Evolutionary conservation across 768 basidiomycete species (phyloP).

Genomic region (Vararia minispora): DNA sequence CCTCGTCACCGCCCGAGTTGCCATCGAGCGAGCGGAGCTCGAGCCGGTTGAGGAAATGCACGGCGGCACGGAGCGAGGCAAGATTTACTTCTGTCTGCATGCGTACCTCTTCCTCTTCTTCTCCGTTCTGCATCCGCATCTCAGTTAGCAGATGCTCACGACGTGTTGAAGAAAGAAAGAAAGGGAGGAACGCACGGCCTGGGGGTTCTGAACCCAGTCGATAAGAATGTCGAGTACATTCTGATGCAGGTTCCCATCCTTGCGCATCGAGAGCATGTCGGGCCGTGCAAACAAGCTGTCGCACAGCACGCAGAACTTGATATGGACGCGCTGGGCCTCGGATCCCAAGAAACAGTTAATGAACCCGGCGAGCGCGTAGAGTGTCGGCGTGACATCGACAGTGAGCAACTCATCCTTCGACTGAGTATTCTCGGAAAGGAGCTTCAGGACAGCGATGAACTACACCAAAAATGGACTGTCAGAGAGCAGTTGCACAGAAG

Average conservation of each 20-base stretch:
- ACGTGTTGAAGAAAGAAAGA: background rate
- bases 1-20: constrained; percentile 49
- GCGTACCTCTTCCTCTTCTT: constrained; percentile 25
- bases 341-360: constrained; percentile 50
- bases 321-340: constrained; percentile 50
- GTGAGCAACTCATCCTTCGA: constrained; percentile 44
- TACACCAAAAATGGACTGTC: constrained; percentile 20
- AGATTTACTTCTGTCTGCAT: constrained; percentile 58
- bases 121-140: too few relatives aligned
- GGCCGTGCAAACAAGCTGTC: constrained; percentile 55
- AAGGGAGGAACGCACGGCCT: constrained; percentile 29
- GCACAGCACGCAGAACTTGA: constrained; percentile 65
- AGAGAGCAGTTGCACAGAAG: background rate
- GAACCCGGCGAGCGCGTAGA: constrained; percentile 46
- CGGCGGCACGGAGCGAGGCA: constrained; percentile 60
- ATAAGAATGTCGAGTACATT: constrained; percentile 65
- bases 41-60: constrained; percentile 66
- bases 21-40: constrained; percentile 52
- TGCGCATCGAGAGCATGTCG: constrained; percentile 52
- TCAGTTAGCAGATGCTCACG: too few relatives aligned
- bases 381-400: constrained; percentile 25
- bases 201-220: constrained; percentile 61
- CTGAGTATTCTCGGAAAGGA: constrained; percentile 65
- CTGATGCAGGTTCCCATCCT: constrained; percentile 58
- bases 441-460: constrained; percentile 66